Evolutionary conservation across 2,329 filamentous ascomycete genomes (phyloP), one percentile per base, ranked within the genome.

Genomic region (Aspergillus fijiensis): DNA sequence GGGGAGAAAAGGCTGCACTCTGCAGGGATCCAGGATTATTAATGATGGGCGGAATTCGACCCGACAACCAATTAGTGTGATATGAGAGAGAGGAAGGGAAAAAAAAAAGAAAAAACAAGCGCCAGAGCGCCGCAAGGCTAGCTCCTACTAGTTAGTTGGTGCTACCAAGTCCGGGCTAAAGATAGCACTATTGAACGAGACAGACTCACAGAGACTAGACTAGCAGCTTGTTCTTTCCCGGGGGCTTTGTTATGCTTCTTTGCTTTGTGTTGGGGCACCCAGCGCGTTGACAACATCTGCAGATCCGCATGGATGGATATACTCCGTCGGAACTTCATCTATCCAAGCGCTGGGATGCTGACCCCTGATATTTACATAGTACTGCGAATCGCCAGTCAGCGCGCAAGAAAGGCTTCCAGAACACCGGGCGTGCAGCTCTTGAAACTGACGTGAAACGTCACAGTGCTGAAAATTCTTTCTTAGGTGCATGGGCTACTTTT

Each of bases 381-480:
- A 52, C 25, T 10, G 21, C 39, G 12, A 31, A 21, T 51, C 33
- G 33, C 58, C 58, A 60, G 57, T 63, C 52, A 55, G 55, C 59
- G 35, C n/a, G 16, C 23, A 27, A 25, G 27, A 49, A 57, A 49
- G 59, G 57, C 39, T 60, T 63, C 53, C 49, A 58, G 59, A 63
- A 61, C 51, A 31, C 19, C 39, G 54, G 9, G 2, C 35, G 49
- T 58, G 49, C 42, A 55, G 57, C 25, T 31, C 50, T 47, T 61
- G 59, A 61, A 59, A 63, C 59, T 49, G 54, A 52, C 47, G 23
- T 59, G 54, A 60, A 61, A 58, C 39, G 39, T 19, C 61, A 12
- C 52, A 47, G 27, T 16, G 25, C 16, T 47, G 52, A 11, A 9
- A 9, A 9, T 29, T 39, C 27, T 10, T 33, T 61, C 9, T 27